Evolutionary conservation across 352 stramenopile genomes (phyloP), one percentile per base, ranked within the genome.

Genomic region (Phytophthora cryptogea): DNA sequence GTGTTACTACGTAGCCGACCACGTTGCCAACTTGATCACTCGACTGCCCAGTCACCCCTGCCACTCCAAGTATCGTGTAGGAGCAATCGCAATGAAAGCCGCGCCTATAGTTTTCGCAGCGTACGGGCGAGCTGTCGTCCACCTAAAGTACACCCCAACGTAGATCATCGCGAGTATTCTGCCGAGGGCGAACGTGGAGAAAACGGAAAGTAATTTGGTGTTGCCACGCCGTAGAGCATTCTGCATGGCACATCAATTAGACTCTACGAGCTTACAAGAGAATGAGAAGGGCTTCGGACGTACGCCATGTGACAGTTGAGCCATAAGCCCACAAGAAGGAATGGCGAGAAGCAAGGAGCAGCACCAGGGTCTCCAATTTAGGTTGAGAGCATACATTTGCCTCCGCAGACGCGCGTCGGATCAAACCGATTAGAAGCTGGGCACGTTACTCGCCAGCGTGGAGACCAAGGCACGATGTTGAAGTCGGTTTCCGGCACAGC

Each of bases 1-100:
- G 31, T 5, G 60, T 63, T 28, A 67, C 58, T 45, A 80, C 62
- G 59, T 75, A 72, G 27, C 71, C 71, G 16, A 57, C 40, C 9
- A 68, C 56, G 2, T 59, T 44, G 10, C 45, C 56, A 32, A 76
- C 54, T 30, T 61, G 32, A 28, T 32, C 28, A 30, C 13, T 50
- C 8, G 61, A 41, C 31, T 68, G 61, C 0, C 54, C 44, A 3
- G 56, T 65, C 13, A 51, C 42, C 1, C 66, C 56, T 11, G 56
- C 59, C 52, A 63, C 50, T 20, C 63, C 63, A n/a, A 76, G 8
- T 14, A 63, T 40, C 8, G 63, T 40, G 37, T 74, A 74, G 8
- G 48, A 4, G 59, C 36, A 26, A 63, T 57, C 1, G 44, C 43
- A 8, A 66, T n/a, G 20, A 59, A 41, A 9, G 60, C 40, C 1